A percentile compares a stretch with the other conserved stretches of the same genome.
Evolutionary conservation across 345 rosid genomes (phyloP).

Genomic region (Hevea brasiliensis): DNA sequence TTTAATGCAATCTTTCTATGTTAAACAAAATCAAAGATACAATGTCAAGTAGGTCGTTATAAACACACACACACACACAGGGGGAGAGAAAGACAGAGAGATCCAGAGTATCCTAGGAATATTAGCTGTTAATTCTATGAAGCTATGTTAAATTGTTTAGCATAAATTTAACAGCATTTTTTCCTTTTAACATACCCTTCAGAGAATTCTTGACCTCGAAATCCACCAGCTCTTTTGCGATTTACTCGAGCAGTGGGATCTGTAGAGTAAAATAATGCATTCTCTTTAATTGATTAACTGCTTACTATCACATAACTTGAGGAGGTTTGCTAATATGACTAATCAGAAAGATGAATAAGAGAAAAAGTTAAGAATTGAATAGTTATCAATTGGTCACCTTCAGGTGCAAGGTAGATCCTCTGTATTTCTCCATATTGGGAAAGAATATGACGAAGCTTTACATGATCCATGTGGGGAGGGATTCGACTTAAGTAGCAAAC

Average conservation of each 20-base stretch:
- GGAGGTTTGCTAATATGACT: too few relatives aligned
- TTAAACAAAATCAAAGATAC: not conserved
- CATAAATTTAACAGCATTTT: too few relatives aligned
- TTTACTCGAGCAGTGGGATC: conserved; percentile 47
- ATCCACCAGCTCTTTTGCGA: conserved; percentile 46
- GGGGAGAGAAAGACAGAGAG: too few relatives aligned
- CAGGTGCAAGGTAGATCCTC: conserved; percentile 86
- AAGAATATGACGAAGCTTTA: conserved; percentile 74
- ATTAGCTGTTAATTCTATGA: not conserved
- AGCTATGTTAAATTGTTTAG: not conserved
- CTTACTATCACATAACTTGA: not conserved
- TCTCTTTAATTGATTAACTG: not conserved
- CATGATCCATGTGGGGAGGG: conserved; percentile 91
- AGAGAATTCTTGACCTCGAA: conserved; percentile 57
- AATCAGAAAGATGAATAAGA: too few relatives aligned
- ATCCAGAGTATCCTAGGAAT: not conserved
- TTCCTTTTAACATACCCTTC: conserved; percentile 58
- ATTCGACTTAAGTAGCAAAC: conserved; percentile 87
- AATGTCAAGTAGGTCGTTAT: not conserved
- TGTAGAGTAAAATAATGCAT: conserved; percentile 27
- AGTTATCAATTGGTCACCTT: conserved; percentile 39
- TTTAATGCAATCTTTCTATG: conserved; percentile 1
- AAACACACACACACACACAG: not conserved
- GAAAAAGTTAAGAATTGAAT: not conserved
- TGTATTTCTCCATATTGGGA: conserved; percentile 69